phyloP scores from a whole-genome alignment of 768 basidiomycete species.

The Termitomyces titanicus region DNA sequence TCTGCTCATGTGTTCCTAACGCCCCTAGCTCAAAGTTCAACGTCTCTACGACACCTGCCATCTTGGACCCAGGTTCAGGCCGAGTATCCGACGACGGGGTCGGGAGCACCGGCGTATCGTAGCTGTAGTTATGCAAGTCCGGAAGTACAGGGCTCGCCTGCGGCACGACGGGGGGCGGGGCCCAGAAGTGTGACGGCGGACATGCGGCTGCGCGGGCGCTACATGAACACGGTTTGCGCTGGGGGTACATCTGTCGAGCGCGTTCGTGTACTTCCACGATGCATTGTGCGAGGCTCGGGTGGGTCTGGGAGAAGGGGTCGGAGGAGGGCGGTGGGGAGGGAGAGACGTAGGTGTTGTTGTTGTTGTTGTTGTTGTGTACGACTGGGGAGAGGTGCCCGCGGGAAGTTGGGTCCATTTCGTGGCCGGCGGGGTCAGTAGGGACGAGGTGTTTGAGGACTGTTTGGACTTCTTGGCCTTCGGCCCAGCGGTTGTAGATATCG shows the following conservation, averaged over 20 bases:
- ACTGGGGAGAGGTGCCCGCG: conserved; percentile 6
- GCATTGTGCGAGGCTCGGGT: conserved; percentile 41
- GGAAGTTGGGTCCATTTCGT: conserved; percentile 11
- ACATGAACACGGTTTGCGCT: conserved; percentile 43
- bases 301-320: conserved; percentile 38
- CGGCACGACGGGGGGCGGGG: conserved; percentile 32
- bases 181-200: conserved; percentile 44
- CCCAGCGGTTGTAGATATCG: conserved; percentile 45
- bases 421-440: conserved; percentile 16
- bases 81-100: conserved; percentile 25
- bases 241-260: conserved; percentile 37
- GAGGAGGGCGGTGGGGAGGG: conserved; percentile 19
- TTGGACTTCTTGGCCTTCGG: conserved; percentile 39
- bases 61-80: conserved; percentile 30
- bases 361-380: neutral
- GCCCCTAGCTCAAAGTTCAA: conserved; percentile 48
- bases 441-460: conserved; percentile 33
- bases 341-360: conserved; percentile 15
- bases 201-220: conserved; percentile 21
- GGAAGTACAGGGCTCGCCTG: conserved; percentile 36
- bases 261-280: conserved; percentile 45
- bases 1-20: conserved; percentile 37
- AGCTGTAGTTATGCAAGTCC: conserved; percentile 29
- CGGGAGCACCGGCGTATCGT: conserved; percentile 20
- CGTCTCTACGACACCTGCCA: conserved; percentile 37